Evolutionary conservation across 768 basidiomycete genomes (phyloP), one percentile per base, ranked within the genome.

Genomic region (Boletus coccyginus): DNA sequence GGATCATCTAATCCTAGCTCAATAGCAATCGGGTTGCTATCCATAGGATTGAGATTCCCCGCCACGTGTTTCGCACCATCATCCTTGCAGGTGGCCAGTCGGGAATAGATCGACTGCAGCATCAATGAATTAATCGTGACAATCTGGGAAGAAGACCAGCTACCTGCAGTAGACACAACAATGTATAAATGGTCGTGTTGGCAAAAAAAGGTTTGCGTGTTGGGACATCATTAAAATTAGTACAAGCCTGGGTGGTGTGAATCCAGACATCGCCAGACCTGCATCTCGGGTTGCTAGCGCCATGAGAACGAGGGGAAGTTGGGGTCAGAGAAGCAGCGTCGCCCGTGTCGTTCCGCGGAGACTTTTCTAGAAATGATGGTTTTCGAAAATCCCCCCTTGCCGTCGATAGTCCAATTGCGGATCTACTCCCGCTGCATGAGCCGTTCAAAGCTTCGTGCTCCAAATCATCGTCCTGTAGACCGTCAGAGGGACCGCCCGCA

Each of bases 131-230:
- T 19, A 56, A 51, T 39, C 45, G 48, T 52, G 39, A 43, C 36
- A 41, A 36, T 16, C 33, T 19, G 44, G 31, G 17, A 58, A 68
- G 7, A 24, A 45, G 32, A 13, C 14, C 46, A 46, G 36, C 56
- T 65, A 84, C 96, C 87, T 99, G 94, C 48, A 98, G 70, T 50
- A 96, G 75, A 48, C 97, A 87, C 61, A 98, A 69, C 50, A 98
- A 70, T 8, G 90, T 90, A 74, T 98, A 99, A 69, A 94, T 92
- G 21, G 92, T 89, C 46, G 92, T 93, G 74, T 98, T 97, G 56
- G 84, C 84, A 73, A 96, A 98, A 73, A 98, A 92, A 10, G 88
- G 80, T 51, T 71, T 81, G 45, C 78, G 76, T 52, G 74, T 78
- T 49, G 65, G 60, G 8, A 62, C 52, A 54, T 75, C 75, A 35